Conservation (phyloP, 2,329 filamentous ascomycete species). For the Kalaharituber pfeilii region DNA sequence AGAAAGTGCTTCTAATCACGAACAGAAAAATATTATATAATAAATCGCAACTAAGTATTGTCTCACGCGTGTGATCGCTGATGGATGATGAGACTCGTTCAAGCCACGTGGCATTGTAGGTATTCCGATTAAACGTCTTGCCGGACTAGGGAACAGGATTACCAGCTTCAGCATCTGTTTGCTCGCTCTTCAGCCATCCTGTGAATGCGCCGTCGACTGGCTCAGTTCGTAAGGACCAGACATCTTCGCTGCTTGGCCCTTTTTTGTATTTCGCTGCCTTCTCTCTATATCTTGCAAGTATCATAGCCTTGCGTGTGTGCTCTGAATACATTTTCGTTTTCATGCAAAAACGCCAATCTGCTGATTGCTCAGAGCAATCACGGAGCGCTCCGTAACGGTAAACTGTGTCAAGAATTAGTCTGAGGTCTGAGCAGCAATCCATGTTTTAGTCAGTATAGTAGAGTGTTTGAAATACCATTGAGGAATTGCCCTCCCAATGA, state of each 20-base stretch:
- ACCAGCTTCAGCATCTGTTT: background rate
- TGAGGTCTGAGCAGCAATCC: too few relatives aligned
- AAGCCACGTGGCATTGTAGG: too few relatives aligned
- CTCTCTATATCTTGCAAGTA: conserved; percentile 26
- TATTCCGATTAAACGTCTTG: too few relatives aligned
- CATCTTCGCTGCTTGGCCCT: conserved; percentile 65
- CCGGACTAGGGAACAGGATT: too few relatives aligned
- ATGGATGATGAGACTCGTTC: too few relatives aligned
- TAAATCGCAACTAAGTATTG: too few relatives aligned
- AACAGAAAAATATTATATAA: too few relatives aligned
- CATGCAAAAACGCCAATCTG: conserved; percentile 98
- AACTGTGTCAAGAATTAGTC: conserved; percentile 41
- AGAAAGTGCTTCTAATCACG: too few relatives aligned
- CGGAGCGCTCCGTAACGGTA: conserved; percentile 71
- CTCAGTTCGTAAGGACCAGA: conserved; percentile 61
- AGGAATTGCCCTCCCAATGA: conserved; percentile 72
- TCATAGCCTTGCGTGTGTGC: conserved; percentile 20
- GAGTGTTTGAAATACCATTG: conserved; percentile 11
- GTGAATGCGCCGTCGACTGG: conserved; percentile 35
- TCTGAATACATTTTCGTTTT: conserved; percentile 45
- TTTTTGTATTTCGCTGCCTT: conserved; percentile 45
- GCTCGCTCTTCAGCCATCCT: background rate
- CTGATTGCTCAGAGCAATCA: conserved; percentile 69
- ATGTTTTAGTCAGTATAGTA: background rate
- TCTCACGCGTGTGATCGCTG: too few relatives aligned